phyloP scores from a whole-genome alignment of 2,329 filamentous ascomycete genomes.

The Colletotrichum sp. region DNA sequence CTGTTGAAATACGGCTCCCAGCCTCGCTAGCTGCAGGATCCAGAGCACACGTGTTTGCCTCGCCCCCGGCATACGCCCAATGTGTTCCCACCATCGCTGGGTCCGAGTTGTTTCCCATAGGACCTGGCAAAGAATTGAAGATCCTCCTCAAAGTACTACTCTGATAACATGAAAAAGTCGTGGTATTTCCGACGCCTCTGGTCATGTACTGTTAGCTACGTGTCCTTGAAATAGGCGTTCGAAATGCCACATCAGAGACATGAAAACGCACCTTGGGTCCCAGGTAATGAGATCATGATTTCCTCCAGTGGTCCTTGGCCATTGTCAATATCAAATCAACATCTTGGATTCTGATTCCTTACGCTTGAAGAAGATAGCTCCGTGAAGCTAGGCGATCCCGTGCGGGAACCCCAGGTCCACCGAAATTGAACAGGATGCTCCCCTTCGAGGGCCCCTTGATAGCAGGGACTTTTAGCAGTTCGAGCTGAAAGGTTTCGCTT shows the following conservation, averaged over 20 bases:
- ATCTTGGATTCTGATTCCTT: neutral
- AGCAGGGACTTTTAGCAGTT: neutral
- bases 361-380: neutral
- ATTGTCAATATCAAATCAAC: neutral
- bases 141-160: too few relatives aligned
- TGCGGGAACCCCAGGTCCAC: neutral
- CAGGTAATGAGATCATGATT: neutral
- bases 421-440: neutral
- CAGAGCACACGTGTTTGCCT: neutral
- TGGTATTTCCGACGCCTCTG: neutral
- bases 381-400: neutral
- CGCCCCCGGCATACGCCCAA: neutral
- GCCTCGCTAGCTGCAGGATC: fast-evolving
- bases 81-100: neutral
- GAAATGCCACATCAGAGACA: too few relatives aligned
- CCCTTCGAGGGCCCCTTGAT: neutral
- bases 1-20: neutral
- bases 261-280: neutral
- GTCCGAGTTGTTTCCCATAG: neutral
- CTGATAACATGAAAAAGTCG: neutral
- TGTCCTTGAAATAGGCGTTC: too few relatives aligned
- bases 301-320: neutral
- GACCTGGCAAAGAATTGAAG: too few relatives aligned
- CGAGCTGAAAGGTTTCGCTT: neutral
- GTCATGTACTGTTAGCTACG: too few relatives aligned